Percentiles rank a stretch among this genome's conserved stretches.
Conservation (phyloP, 1,284 basidiomycete species). For the Trametes versicolor region DNA sequence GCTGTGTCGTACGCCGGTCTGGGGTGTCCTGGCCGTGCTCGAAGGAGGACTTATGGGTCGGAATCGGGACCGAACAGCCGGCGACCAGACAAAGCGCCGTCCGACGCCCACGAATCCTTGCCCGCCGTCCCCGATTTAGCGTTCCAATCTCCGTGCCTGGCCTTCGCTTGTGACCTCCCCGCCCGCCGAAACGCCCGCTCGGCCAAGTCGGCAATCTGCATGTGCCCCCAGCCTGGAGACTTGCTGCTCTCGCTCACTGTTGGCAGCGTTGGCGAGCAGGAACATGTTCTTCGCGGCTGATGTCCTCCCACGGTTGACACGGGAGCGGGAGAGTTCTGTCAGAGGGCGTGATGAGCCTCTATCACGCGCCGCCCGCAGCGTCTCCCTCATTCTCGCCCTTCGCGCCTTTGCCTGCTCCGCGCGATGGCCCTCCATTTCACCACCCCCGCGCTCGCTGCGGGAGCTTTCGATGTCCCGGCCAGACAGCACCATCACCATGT, state of each 20-base stretch:
- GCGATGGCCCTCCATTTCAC: background rate
- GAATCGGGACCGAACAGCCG: constrained; percentile 6
- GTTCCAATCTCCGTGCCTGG: background rate
- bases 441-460: constrained; percentile 10
- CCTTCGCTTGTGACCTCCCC: background rate
- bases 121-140: constrained; percentile 6
- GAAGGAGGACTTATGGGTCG: background rate
- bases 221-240: background rate
- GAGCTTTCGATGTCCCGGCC: constrained; percentile 5
- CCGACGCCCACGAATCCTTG: background rate
- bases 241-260: background rate
- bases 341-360: background rate
- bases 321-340: constrained; percentile 15
- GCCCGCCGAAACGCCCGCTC: background rate
- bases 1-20: too few relatives aligned
- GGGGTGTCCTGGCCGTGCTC: too few relatives aligned
- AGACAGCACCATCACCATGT: background rate
- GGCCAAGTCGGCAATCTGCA: background rate
- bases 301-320: constrained; percentile 16
- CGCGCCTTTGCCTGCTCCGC: background rate
- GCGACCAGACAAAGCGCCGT: background rate
- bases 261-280: background rate
- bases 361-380: constrained; percentile 10
- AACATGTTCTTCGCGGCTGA: constrained; percentile 2
- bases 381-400: background rate